phyloP scores from a whole-genome alignment of 2,329 filamentous ascomycete species.

The Cryphonectria carpinicola region DNA sequence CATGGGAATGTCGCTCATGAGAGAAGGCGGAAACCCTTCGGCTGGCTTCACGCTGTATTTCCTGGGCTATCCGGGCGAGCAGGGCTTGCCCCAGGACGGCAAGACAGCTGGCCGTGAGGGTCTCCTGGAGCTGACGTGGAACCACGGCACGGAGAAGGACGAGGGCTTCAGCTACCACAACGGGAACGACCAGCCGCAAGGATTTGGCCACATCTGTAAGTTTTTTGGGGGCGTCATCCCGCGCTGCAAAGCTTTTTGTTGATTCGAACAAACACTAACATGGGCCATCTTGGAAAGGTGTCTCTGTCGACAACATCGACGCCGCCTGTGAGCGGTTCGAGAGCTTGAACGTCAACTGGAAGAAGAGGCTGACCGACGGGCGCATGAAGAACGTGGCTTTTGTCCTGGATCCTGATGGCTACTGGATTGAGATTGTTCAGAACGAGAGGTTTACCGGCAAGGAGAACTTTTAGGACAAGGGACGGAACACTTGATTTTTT shows the following conservation, averaged over 20 bases:
- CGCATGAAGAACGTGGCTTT: constrained; percentile 95
- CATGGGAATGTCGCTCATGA: constrained; percentile 84
- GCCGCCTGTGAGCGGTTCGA: constrained; percentile 88
- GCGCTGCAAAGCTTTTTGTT: background rate
- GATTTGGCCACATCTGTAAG: constrained; percentile 91
- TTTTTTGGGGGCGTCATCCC: constrained; percentile 27
- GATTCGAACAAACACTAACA: background rate
- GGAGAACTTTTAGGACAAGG: constrained; percentile 52
- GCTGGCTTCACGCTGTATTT: constrained; percentile 91
- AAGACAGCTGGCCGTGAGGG: constrained; percentile 75
- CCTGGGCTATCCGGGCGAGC: constrained; percentile 72
- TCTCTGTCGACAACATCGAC: constrained; percentile 86
- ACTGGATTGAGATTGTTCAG: constrained; percentile 82
- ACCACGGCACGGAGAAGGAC: constrained; percentile 83
- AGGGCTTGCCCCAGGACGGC: constrained; percentile 56
- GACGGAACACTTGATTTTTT: background rate
- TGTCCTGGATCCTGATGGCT: constrained; percentile 83
- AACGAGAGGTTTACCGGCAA: constrained; percentile 69
- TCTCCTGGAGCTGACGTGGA: constrained; percentile 87
- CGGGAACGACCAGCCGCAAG: constrained; percentile 88
- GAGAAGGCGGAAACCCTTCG: constrained; percentile 70
- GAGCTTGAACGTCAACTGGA: constrained; percentile 80
- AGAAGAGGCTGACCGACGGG: constrained; percentile 92
- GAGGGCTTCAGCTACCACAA: constrained; percentile 85
- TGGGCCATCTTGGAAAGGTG: constrained; percentile 47